A percentile compares a stretch with the other conserved stretches of the same genome.
phyloP scores from a whole-genome alignment of 306 rosid genomes.

The Trichosanthes cucumerina region DNA sequence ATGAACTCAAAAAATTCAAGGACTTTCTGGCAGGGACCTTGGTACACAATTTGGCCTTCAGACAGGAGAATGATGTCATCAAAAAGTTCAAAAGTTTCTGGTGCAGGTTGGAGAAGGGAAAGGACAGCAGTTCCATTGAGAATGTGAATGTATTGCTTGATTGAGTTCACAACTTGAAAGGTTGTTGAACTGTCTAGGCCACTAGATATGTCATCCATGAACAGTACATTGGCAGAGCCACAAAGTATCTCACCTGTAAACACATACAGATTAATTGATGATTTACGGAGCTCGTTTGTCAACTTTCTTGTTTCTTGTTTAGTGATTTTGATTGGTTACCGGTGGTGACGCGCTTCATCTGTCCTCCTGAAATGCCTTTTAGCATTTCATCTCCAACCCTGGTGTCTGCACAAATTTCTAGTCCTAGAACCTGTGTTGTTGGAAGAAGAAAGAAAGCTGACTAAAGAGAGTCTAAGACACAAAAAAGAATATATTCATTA shows the following conservation, averaged over 20 bases:
- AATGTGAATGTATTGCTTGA: slow-evolving; percentile 25
- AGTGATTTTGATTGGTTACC: slow-evolving; percentile 16
- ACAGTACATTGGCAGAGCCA: slow-evolving; percentile 34
- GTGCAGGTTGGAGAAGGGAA: slow-evolving; percentile 48
- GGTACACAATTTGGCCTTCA: slow-evolving; percentile 34
- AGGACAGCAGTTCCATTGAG: slow-evolving; percentile 27
- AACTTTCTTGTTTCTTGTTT: background rate
- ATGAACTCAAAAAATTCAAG: slow-evolving; percentile 29
- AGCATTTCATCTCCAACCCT: slow-evolving; percentile 32
- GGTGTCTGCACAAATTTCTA: slow-evolving; percentile 35
- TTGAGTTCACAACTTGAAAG: slow-evolving; percentile 39
- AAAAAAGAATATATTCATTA: background rate
- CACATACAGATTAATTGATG: background rate
- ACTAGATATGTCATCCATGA: slow-evolving; percentile 51
- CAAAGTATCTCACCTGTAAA: slow-evolving; percentile 35
- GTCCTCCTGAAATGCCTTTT: slow-evolving; percentile 46
- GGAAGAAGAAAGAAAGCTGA: background rate
- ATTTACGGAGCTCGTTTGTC: background rate
- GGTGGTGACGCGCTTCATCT: slow-evolving; percentile 37
- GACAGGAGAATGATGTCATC: slow-evolving; percentile 37
- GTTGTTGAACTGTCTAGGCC: slow-evolving; percentile 44
- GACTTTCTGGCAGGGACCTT: slow-evolving; percentile 30
- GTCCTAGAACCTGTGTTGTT: slow-evolving; percentile 27
- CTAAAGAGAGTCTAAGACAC: background rate
- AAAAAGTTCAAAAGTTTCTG: slow-evolving; percentile 37